phyloP scores from a whole-genome alignment of 805 yeast species.

The Barnettozyma californica region DNA sequence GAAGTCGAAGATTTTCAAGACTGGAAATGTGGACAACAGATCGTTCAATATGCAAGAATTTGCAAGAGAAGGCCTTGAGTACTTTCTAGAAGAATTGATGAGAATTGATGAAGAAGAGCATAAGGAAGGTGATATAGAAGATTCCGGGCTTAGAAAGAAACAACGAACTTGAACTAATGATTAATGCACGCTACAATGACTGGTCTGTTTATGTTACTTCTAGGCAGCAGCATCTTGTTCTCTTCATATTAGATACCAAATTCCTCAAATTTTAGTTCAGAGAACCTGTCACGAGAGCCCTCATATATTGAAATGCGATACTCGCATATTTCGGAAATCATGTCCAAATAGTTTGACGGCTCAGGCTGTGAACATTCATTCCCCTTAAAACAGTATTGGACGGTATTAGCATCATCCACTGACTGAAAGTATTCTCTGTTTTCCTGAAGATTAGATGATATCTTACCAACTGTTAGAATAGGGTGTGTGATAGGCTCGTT shows the following conservation, averaged over 20 bases:
- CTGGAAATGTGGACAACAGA: constrained; percentile 44
- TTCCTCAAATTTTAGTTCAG: background rate
- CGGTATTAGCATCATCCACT: too few species aligned
- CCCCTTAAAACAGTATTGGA: too few species aligned
- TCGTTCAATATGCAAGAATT: constrained; percentile 69
- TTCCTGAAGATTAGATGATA: too few species aligned
- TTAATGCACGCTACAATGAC: background rate
- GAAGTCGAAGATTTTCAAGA: constrained; percentile 37
- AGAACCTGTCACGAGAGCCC: background rate
- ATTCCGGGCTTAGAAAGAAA: constrained; percentile 4
- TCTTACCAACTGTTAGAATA: background rate
- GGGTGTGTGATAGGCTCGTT: background rate
- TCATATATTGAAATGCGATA: background rate
- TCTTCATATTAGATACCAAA: background rate
- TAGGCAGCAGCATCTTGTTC: too few species aligned
- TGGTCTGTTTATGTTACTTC: background rate
- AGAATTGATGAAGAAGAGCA: constrained; percentile 10
- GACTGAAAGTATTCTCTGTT: too few species aligned
- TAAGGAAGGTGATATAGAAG: background rate
- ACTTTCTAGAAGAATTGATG: constrained; percentile 46
- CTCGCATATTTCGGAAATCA: background rate
- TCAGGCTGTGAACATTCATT: too few species aligned
- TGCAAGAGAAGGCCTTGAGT: constrained; percentile 61
- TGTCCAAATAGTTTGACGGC: background rate
- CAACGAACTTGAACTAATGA: constrained; percentile 3